phyloP scores from a whole-genome alignment of 768 basidiomycete species.

The Leccinum uliginosum region DNA sequence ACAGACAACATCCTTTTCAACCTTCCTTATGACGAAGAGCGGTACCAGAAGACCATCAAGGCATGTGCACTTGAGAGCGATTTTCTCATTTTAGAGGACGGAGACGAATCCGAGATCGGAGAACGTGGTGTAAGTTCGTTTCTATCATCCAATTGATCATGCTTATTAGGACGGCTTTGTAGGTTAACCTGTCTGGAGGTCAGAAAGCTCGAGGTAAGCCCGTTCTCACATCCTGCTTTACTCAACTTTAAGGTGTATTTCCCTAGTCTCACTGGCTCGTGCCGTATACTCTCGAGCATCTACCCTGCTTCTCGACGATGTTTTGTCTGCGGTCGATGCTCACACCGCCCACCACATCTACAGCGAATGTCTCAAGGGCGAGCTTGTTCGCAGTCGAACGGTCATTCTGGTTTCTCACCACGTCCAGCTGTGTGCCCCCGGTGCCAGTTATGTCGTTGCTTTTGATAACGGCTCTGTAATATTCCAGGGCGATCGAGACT shows the following conservation, averaged over 20 bases:
- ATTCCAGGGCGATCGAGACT: constrained; percentile 63
- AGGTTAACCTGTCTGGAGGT: constrained; percentile 44
- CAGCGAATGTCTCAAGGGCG: constrained; percentile 73
- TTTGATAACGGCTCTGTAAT: constrained; percentile 67
- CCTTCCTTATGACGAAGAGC: constrained; percentile 64
- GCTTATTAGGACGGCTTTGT: neutral
- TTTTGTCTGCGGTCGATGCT: constrained; percentile 71
- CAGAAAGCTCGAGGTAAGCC: constrained; percentile 63
- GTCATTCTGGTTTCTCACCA: constrained; percentile 92
- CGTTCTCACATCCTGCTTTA: neutral
- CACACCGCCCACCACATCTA: constrained; percentile 83
- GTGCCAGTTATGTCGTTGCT: constrained; percentile 77
- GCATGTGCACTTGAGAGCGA: constrained; percentile 72
- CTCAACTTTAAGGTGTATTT: neutral
- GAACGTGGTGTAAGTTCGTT: constrained; percentile 62
- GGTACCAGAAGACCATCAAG: constrained; percentile 76
- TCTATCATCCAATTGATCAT: neutral
- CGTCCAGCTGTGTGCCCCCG: constrained; percentile 80
- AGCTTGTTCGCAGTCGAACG: constrained; percentile 74
- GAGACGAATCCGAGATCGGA: constrained; percentile 84
- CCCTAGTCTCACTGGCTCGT: constrained; percentile 65
- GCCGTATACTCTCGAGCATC: constrained; percentile 89
- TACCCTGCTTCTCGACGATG: constrained; percentile 80
- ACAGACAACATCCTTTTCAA: constrained; percentile 75
- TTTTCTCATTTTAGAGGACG: constrained; percentile 80